Evolutionary conservation across 202 grass and related monocot genomes (phyloP), one percentile per base, ranked within the genome.

Genomic region (Digitaria exilis): DNA sequence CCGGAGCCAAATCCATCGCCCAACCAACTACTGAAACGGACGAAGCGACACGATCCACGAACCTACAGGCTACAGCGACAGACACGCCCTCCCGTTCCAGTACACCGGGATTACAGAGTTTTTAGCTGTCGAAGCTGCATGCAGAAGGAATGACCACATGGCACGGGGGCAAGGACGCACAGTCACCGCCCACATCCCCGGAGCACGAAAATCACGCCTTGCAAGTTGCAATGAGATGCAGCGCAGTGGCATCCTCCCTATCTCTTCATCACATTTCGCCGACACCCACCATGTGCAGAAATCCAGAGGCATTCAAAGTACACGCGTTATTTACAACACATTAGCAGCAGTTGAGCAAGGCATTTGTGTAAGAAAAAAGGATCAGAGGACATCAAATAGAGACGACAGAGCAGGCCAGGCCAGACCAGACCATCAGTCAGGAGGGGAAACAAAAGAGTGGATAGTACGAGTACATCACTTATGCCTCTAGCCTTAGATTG

Each of bases 321-420:
- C 76, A 80, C 60, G 82, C 81, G 50, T 39, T n/a, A n/a, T n/a
- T 88, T 69, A 48, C 80, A 78, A 21, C 81, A 24, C 76, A 85
- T 45, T 76, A 63, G 71, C 65, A 54, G 70, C 48, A 58, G 72
- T 49, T 64, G n/a, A 45, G 60, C 76, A 59, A n/a, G n/a, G 41
- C 52, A 50, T 54, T n/a, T 54, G 51, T 48, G 75, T 69, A 86
- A 82, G 31, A 45, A 39, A 39, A 45, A 34, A 34, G 44, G 25
- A 81, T 34, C 11, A 69, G 39, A 22, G 76, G 39, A 55, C 41
- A 79, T 30, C 25, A n/a, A 62, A 10, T 21, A 58, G 44, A 71
- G 26, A 31, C 43, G 25, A 30, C 26, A 41, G n/a, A n/a, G n/a
- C n/a, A n/a, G n/a, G n/a, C n/a, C n/a, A n/a, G n/a, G n/a, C n/a